Percentiles rank a stretch among this genome's conserved stretches.
Conservation (phyloP, 306 rosid species). For the barrel medic (Medicago truncatula) region DNA sequence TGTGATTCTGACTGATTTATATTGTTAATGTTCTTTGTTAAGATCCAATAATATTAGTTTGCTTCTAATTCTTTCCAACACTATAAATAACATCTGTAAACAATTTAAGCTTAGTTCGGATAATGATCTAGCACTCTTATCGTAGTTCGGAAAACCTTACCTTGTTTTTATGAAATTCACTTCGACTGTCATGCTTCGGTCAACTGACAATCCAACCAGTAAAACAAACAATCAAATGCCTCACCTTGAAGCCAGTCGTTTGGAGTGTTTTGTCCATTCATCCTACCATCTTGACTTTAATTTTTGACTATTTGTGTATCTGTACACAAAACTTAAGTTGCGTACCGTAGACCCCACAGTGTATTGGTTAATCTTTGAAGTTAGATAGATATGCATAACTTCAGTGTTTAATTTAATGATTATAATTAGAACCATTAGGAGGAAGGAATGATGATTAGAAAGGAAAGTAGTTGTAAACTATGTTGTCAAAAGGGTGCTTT, state of each 20-base stretch:
- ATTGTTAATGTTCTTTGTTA: background rate
- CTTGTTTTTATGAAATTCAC: no score
- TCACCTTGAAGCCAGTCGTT: background rate
- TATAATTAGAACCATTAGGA: constrained; percentile 29
- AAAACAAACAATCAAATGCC: background rate
- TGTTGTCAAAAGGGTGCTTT: constrained; percentile 42
- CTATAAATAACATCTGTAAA: background rate
- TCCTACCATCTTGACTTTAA: background rate
- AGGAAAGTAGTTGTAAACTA: constrained; percentile 19
- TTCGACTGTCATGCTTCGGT: background rate
- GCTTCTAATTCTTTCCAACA: constrained; percentile 2
- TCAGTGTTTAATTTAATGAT: constrained; percentile 29
- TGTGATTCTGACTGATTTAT: constrained; percentile 38
- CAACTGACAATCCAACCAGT: background rate
- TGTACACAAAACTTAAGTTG: background rate
- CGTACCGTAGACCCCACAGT: background rate
- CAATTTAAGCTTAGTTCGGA: background rate
- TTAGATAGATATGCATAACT: constrained; percentile 33
- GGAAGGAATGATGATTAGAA: constrained; percentile 30
- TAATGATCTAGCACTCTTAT: no score
- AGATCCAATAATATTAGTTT: background rate
- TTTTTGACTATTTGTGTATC: background rate
- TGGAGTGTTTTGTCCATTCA: background rate
- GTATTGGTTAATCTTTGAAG: constrained; percentile 30
- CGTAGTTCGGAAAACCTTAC: no score